Evolutionary conservation across 345 rosid species (phyloP).

Genomic region (Erucastrum elatum): DNA sequence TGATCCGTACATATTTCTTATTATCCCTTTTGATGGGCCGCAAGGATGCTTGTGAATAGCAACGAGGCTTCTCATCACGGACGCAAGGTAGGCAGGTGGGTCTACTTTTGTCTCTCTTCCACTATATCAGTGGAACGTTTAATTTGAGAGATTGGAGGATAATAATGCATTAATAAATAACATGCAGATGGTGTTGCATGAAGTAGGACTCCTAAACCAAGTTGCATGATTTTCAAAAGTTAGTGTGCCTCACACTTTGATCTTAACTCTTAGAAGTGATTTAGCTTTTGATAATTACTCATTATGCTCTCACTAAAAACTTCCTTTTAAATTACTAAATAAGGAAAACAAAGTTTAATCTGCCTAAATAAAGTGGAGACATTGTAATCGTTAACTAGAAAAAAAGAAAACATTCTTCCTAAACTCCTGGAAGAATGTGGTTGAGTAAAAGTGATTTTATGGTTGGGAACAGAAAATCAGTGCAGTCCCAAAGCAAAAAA

Average conservation of each 20-base stretch:
- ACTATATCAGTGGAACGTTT: not conserved
- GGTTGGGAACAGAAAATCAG: slow-evolving; percentile 56
- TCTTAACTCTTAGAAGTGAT: slow-evolving; percentile 18
- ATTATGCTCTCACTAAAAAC: not conserved
- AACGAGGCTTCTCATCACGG: slow-evolving; percentile 84
- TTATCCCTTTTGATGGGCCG: slow-evolving; percentile 68
- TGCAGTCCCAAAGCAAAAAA: slow-evolving; percentile 46
- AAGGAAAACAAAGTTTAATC: slow-evolving; percentile 8
- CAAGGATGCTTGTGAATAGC: slow-evolving; percentile 85
- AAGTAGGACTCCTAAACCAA: slow-evolving; percentile 92
- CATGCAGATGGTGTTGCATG: slow-evolving; percentile 50
- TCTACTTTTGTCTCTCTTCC: not conserved
- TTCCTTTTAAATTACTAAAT: slow-evolving; percentile 3
- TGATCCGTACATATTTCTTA: not conserved
- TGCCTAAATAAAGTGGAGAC: slow-evolving; percentile 21
- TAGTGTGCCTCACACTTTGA: slow-evolving; percentile 9
- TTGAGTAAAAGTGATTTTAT: slow-evolving; percentile 11
- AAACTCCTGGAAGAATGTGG: slow-evolving; percentile 16
- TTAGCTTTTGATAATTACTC: slow-evolving; percentile 23
- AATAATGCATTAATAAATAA: not conserved
- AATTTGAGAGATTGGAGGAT: not conserved
- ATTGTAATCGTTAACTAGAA: not conserved
- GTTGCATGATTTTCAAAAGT: slow-evolving; percentile 89
- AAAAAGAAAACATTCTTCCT: not conserved
- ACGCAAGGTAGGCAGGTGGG: slow-evolving; percentile 60